Evolutionary conservation across 2,329 filamentous ascomycete genomes (phyloP), one percentile per base, ranked within the genome.

Genomic region (Nectriaceae sp.): DNA sequence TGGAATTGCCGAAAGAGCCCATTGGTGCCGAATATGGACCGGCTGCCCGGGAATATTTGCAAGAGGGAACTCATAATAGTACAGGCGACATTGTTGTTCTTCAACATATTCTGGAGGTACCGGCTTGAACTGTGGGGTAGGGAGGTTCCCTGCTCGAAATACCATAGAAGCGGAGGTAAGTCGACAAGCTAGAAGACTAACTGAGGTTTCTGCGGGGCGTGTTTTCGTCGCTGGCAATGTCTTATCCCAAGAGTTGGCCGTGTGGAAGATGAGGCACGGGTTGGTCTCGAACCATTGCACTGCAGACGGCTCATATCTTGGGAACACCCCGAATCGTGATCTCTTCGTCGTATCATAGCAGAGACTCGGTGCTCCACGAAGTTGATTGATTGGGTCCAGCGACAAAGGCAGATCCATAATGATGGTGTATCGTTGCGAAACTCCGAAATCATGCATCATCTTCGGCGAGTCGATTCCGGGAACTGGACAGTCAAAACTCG

Each of bases 361-460:
- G 2, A 89, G 74, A 6, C 20, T 47, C 35, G 39, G 20, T 18
- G n/a, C n/a, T 11, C 5, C 40, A 8, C 6, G 10, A n/a, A 10
- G 21, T 18, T 11, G 71, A 49, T 87, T 87, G 35, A 82, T 62
- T 0, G 85, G 84, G 49, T 88, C 80, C 1, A 89, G 70, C 0
- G 80, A 82, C 0, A 89, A 70, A 0, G 87, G 87, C 10, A 89
- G 71, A 58, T 90, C 86, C 68, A 89, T 77, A 46, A 89, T 87
- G 31, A 89, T 69, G 0, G 85, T 87, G 57, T 88, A 77, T 4
- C 62, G 65, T 4, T 69, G 74, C 2, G 85, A 87, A 2, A 85
- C 85, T 13, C 86, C 86, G 65, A 89, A 89, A 63, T 89, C 86
- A 61, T 89, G 87, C 84, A 89, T 89, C 78, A 89, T 85, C 62